phyloP scores from a whole-genome alignment of 805 yeast species.

The Komagataella ulmi region DNA sequence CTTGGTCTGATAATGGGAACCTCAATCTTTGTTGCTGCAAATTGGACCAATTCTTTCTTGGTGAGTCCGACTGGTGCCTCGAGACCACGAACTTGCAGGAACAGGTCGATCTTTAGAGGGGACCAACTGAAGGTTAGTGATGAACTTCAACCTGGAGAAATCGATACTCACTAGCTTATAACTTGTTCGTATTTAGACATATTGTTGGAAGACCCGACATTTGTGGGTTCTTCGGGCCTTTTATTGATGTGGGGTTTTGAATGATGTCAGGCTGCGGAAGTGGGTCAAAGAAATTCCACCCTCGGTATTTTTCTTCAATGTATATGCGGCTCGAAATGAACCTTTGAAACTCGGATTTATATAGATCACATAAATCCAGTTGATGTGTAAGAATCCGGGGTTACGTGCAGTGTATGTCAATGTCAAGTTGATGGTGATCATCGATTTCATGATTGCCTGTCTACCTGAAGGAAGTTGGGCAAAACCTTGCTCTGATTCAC shows the following conservation, averaged over 20 bases:
- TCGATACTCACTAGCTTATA: background rate
- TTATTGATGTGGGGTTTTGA: background rate
- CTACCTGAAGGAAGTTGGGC: too few relatives aligned
- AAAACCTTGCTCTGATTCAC: too few relatives aligned
- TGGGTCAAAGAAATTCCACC: background rate
- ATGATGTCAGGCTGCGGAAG: background rate
- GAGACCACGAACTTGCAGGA: background rate
- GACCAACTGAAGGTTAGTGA: background rate
- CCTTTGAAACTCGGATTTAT: background rate
- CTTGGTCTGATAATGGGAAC: background rate
- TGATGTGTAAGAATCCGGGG: too few relatives aligned
- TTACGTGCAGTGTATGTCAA: too few relatives aligned
- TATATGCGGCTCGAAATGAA: background rate
- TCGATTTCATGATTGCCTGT: too few relatives aligned
- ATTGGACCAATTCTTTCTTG: background rate
- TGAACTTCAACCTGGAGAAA: background rate
- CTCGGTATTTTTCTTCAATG: background rate
- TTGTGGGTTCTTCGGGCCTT: background rate
- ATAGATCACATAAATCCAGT: too few relatives aligned
- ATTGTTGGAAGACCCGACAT: background rate
- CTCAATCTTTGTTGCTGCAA: background rate
- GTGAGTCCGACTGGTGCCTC: background rate
- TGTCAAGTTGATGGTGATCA: too few relatives aligned
- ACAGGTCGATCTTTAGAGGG: background rate
- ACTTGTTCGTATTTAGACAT: background rate